These are phyloP conservation scores for Hericium rajendrae DNA, from an alignment of 768 basidiomycete species.

Conservation along the genomic window DNA sequence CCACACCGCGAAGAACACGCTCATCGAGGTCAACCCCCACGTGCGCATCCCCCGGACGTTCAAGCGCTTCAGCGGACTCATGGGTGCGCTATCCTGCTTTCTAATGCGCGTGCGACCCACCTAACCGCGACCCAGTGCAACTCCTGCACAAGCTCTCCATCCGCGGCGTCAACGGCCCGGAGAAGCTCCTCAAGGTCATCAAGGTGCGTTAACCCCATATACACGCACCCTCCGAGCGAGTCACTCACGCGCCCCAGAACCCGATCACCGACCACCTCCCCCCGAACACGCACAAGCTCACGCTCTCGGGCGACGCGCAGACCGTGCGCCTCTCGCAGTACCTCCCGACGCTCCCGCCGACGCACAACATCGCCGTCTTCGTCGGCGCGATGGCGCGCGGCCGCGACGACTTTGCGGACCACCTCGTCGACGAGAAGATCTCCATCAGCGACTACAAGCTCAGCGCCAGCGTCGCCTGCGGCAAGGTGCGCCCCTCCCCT, in stretches of 20 bases:
- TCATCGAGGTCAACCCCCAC: conserved; percentile 97
- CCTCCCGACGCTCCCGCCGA: conserved; percentile 75
- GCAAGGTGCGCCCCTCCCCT: conserved; percentile 63
- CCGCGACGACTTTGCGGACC: conserved; percentile 94
- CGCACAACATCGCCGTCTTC: conserved; percentile 88
- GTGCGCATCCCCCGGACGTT: conserved; percentile 97
- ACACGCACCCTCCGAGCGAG: background rate
- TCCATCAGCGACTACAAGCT: conserved; percentile 90
- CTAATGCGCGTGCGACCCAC: background rate
- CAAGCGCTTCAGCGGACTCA: conserved; percentile 95
- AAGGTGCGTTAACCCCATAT: conserved; percentile 43
- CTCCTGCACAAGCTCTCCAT: conserved; percentile 93
- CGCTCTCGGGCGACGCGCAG: conserved; percentile 86
- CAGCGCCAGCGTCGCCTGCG: conserved; percentile 91
- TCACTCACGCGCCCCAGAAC: conserved; percentile 44
- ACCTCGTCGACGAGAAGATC: conserved; percentile 91
- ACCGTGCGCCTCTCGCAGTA: conserved; percentile 75
- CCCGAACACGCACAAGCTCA: conserved; percentile 90
- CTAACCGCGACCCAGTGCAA: conserved; percentile 55
- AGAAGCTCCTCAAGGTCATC: conserved; percentile 95
- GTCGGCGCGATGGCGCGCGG: conserved; percentile 99
- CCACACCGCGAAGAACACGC: conserved; percentile 89
- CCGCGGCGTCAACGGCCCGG: conserved; percentile 90
- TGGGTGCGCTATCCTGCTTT: conserved; percentile 52
- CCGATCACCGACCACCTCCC: conserved; percentile 93